Percentiles rank a stretch among this genome's conserved stretches.
phyloP scores from a whole-genome alignment of 2,329 filamentous ascomycete species.

The Fusarium sp. region DNA sequence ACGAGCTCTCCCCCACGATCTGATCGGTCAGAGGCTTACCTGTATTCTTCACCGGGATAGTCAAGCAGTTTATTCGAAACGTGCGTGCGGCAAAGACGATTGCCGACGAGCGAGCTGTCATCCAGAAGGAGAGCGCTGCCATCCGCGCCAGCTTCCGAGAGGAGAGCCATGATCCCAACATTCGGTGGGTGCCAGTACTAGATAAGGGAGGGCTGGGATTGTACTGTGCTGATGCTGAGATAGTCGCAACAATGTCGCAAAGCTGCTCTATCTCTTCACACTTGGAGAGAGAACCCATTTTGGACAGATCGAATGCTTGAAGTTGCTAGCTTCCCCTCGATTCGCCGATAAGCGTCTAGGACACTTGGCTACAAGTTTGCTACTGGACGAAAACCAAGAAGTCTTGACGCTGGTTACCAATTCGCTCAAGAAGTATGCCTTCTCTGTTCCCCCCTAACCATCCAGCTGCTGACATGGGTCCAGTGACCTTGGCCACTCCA shows the following conservation, averaged over 20 bases:
- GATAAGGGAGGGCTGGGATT: background rate
- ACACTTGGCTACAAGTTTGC: conserved; percentile 93
- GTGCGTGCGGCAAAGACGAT: conserved; percentile 98
- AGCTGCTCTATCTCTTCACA: conserved; percentile 97
- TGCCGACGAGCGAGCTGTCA: conserved; percentile 96
- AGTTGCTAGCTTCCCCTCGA: conserved; percentile 92
- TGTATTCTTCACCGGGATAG: conserved; percentile 56
- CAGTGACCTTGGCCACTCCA: conserved; percentile 95
- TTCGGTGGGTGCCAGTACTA: conserved; percentile 70
- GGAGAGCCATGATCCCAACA: conserved; percentile 90
- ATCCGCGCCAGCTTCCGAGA: conserved; percentile 98
- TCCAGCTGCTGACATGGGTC: conserved; percentile 26
- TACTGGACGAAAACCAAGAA: conserved; percentile 98
- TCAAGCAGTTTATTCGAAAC: conserved; percentile 99
- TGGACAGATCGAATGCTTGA: conserved; percentile 98
- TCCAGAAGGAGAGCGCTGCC: conserved; percentile 98
- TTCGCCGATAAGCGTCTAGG: conserved; percentile 98
- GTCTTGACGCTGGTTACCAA: conserved; percentile 97
- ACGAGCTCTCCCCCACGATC: conserved; percentile 8
- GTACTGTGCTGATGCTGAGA: conserved; percentile 28
- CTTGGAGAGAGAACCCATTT: conserved; percentile 98
- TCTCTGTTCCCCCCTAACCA: background rate
- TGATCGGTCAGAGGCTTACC: conserved; percentile 25
- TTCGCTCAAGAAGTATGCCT: conserved; percentile 88
- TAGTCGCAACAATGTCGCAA: conserved; percentile 98